Evolutionary conservation across 1,284 basidiomycete species (phyloP).

Genomic region (Athelia psychrophila): DNA sequence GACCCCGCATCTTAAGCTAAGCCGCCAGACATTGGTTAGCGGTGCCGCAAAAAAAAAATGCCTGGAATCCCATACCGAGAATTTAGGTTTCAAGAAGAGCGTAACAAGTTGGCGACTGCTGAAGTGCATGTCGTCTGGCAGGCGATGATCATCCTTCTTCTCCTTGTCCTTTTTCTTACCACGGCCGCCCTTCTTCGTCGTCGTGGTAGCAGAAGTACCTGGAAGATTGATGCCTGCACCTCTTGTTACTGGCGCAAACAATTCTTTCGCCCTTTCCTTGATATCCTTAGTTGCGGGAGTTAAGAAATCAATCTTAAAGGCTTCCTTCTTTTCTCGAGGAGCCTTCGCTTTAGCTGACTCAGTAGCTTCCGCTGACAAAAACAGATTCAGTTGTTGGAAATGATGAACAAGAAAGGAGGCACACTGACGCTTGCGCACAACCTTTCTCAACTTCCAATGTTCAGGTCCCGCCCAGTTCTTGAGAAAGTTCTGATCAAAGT

Average conservation of each 20-base stretch:
- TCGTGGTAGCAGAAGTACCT: conserved; percentile 44
- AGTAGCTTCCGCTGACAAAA: conserved; percentile 42
- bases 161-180: conserved; percentile 48
- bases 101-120: conserved; percentile 86
- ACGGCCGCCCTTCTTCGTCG: conserved; percentile 40
- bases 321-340: conserved; percentile 78
- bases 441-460: conserved; percentile 92
- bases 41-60: conserved; percentile 2
- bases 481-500: conserved; percentile 87
- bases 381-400: conserved; percentile 5
- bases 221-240: conserved; percentile 69
- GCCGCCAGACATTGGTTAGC: conserved; percentile 4
- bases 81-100: conserved; percentile 94
- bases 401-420: conserved; percentile 20
- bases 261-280: conserved; percentile 73
- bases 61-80: conserved; percentile 59
- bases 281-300: conserved; percentile 58
- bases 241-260: conserved; percentile 77
- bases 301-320: conserved; percentile 88
- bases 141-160: conserved; percentile 74
- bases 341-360: conserved; percentile 50
- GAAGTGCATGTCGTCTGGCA: conserved; percentile 99
- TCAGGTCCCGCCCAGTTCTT: conserved; percentile 99
- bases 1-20: conserved; percentile 83
- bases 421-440: conserved; percentile 64